Base-by-base conservation (phyloP, 345 rosid species). In the Salix exigua region DNA sequence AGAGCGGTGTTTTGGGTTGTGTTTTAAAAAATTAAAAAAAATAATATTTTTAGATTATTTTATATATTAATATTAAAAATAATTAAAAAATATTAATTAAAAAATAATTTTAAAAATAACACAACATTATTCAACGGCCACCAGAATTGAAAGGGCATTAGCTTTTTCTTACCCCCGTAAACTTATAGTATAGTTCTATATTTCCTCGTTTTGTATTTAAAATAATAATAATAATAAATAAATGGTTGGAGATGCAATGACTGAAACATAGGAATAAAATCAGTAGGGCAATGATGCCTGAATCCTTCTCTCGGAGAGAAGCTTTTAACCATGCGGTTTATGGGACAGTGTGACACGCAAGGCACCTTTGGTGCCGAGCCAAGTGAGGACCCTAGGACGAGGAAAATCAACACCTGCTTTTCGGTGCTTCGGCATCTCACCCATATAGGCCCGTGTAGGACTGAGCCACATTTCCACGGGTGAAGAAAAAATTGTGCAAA, bases 281-380 rank as follows among this genome's bases (percentile, higher is more conserved):
- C 23, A 33, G 13, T 31, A 55, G 35, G 7, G 18, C 23, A 58
- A 42, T 30, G 70, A 65, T 65, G 19, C 30, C 62, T 46, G 12
- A 19, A 31, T 31, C 18, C 64, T 1, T 63, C 11, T 31, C 40
- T 65, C 8, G 19, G 65, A 4, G 50, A 35, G 6, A 30, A 70
- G 64, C 58, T 35, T 35, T 28, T 69, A 60, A 69, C 69, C 74
- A 68, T 77, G 75, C 65, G 71, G 73, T 25, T 44, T 60, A 16
- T 60, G 48, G 61, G 28, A 70, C n/a, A 46, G 63, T 5, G 71
- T 33, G 77, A 30, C 70, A 31, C 70, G 2, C 40, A 28, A 30
- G 30, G 12, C 53, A 68, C 51, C 50, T 40, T 2, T 68, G 30
- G 4, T 40, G 51, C 30, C 48, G 30, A 40, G 28, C 53, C 51